These are phyloP conservation scores for Pyrenophora seminiperda DNA, from an alignment of 2,329 filamentous ascomycete genomes.

Conservation along the genomic window DNA sequence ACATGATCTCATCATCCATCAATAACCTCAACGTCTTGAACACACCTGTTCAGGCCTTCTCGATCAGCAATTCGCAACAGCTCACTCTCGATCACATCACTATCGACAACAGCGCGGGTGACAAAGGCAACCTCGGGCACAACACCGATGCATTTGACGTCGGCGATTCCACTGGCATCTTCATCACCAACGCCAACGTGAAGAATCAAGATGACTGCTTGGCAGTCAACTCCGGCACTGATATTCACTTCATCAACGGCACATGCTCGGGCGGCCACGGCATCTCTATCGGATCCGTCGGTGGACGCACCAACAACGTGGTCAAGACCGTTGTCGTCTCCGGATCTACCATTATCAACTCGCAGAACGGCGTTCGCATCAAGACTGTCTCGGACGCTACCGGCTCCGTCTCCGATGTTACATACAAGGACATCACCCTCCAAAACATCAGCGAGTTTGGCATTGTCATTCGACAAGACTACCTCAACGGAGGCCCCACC, in stretches of 20 bases:
- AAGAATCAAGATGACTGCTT: slow-evolving; percentile 66
- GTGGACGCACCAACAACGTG: slow-evolving; percentile 60
- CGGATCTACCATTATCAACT: slow-evolving; percentile 56
- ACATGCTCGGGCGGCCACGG: slow-evolving; percentile 62
- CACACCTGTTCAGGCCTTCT: slow-evolving; percentile 61
- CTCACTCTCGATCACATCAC: slow-evolving; percentile 58
- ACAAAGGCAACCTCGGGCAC: slow-evolving; percentile 45
- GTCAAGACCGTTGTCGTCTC: slow-evolving; percentile 61
- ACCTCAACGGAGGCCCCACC: slow-evolving; percentile 54
- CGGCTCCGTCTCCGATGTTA: slow-evolving; percentile 57
- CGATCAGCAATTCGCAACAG: slow-evolving; percentile 51
- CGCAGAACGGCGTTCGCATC: slow-evolving; percentile 63
- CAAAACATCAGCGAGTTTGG: slow-evolving; percentile 55
- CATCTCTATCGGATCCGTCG: slow-evolving; percentile 65
- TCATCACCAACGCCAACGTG: slow-evolving; percentile 58
- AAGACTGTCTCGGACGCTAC: slow-evolving; percentile 61
- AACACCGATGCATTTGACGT: slow-evolving; percentile 67
- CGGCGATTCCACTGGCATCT: slow-evolving; percentile 54
- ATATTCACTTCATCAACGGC: slow-evolving; percentile 47
- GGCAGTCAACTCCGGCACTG: slow-evolving; percentile 61
- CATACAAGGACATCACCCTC: slow-evolving; percentile 55
- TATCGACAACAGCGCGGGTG: slow-evolving; percentile 64
- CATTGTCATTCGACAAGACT: slow-evolving; percentile 61
- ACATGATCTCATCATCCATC: slow-evolving; percentile 58
- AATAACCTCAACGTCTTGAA: slow-evolving; percentile 59